Evolutionary conservation across 768 basidiomycete genomes (phyloP).

Genomic region (Lentinus tigrinus): DNA sequence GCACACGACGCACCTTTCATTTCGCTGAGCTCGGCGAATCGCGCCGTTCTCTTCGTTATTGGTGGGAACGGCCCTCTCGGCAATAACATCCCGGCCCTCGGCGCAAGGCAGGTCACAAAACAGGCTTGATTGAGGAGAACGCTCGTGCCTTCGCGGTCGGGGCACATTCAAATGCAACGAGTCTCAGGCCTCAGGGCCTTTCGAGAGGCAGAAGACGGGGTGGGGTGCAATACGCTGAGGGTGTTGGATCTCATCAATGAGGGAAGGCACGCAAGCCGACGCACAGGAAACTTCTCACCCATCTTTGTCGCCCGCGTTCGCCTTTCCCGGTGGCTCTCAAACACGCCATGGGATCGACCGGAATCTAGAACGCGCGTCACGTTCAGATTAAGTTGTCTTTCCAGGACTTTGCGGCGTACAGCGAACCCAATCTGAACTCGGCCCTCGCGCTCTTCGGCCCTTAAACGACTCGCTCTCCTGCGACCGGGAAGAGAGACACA

Average conservation of each 20-base stretch:
- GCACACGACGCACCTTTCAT: conserved; percentile 11
- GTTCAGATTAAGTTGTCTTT: background rate
- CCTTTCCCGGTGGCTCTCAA: conserved; percentile 4
- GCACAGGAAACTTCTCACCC: conserved; percentile 18
- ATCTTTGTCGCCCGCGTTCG: background rate
- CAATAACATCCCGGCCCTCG: conserved; percentile 2
- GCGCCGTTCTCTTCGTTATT: conserved; percentile 10
- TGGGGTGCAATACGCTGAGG: conserved; percentile 3
- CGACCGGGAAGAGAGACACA: background rate
- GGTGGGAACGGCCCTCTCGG: conserved; percentile 9
- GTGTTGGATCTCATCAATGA: background rate
- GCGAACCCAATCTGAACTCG: background rate
- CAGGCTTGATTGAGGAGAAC: conserved; percentile 1
- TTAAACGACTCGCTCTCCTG: conserved; percentile 3
- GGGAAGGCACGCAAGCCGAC: background rate
- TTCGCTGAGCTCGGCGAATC: conserved; percentile 17
- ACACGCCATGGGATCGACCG: conserved; percentile 7
- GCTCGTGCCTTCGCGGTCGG: background rate
- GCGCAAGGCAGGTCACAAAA: background rate
- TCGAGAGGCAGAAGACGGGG: conserved; percentile 1
- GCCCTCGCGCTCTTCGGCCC: background rate
- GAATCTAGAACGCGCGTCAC: conserved; percentile 6
- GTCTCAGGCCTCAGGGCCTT: background rate
- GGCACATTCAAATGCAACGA: background rate
- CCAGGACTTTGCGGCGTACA: background rate